Base-by-base conservation (phyloP, 352 stramenopile species). In the Pelagophyceae sp. region DNA sequence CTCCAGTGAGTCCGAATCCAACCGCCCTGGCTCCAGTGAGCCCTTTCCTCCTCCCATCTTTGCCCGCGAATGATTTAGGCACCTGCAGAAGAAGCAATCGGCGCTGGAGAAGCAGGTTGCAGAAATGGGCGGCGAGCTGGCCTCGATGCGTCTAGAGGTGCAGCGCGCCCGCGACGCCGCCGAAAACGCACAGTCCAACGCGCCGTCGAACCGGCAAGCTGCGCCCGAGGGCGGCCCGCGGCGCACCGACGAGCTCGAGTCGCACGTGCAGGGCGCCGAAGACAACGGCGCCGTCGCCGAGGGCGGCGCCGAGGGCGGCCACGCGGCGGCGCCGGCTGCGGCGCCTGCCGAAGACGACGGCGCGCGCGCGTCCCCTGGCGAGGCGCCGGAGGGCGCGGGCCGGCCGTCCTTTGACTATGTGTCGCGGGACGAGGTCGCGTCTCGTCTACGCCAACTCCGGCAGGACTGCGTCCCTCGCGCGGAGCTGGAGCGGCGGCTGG, bases 1-100 rank as follows among this genome's bases (percentile, higher is more conserved):
- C 67, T 74, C n/a, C n/a, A n/a, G n/a, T n/a, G n/a, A 11, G 2
- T 74, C 15, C 3, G 51, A 33, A 37, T 74, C 17, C 17, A 11
- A 2, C 67, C 67, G 67, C 67, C 67, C 35, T 74, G 67, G 67
- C 67, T 74, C n/a, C n/a, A n/a, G n/a, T n/a, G n/a, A 11, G 2
- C 58, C 15, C 3, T n/a, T n/a, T n/a, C n/a, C n/a, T n/a, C n/a
- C n/a, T n/a, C n/a, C n/a, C n/a, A n/a, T n/a, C n/a, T n/a, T n/a
- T n/a, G n/a, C n/a, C n/a, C n/a, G n/a, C n/a, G n/a, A n/a, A n/a
- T n/a, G n/a, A n/a, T n/a, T n/a, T 1, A 31, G 1, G 35, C 33
- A 74, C 27, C 67, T 74, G 2, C 67, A 74, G 67, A 37, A 31
- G 38, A 27, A 58, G 38, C 20, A 38, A 17, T 5, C 2, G 17